Evolutionary conservation across 2,329 filamentous ascomycete species (phyloP).

Genomic region (Colletotrichum cordylinicola): DNA sequence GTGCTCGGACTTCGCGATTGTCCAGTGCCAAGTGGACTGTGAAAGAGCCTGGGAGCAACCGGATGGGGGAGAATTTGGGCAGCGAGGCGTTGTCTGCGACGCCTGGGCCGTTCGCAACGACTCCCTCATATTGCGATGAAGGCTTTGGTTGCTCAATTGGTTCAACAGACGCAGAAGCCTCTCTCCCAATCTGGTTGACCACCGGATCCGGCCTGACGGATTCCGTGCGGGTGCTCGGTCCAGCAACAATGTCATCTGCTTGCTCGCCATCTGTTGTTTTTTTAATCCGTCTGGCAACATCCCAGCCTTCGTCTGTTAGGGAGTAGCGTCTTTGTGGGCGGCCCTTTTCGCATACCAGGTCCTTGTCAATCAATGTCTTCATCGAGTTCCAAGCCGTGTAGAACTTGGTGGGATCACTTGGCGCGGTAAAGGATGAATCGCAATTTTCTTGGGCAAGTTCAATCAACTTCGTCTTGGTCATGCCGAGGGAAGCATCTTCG

Average conservation of each 20-base stretch:
- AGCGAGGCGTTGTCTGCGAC: conserved; percentile 35
- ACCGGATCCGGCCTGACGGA: background rate
- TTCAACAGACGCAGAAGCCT: background rate
- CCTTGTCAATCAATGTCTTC: conserved; percentile 76
- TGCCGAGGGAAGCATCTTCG: conserved; percentile 57
- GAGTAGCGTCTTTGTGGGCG: conserved; percentile 71
- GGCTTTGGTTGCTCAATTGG: conserved; percentile 25
- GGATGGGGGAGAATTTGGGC: conserved; percentile 63
- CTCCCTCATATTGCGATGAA: conserved; percentile 35
- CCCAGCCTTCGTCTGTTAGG: conserved; percentile 80
- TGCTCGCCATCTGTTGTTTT: conserved; percentile 43
- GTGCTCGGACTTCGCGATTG: conserved; percentile 75
- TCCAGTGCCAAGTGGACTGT: conserved; percentile 77
- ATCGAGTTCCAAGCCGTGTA: conserved; percentile 87
- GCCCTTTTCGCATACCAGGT: conserved; percentile 75
- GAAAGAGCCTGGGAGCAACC: conserved; percentile 69
- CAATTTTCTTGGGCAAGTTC: conserved; percentile 74
- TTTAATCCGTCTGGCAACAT: conserved; percentile 71
- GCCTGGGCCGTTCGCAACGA: conserved; percentile 44
- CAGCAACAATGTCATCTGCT: conserved; percentile 12
- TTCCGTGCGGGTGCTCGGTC: conserved; percentile 11
- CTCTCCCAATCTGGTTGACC: background rate
- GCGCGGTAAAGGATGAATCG: conserved; percentile 74
- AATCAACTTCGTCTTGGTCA: conserved; percentile 74
- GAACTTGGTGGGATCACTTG: conserved; percentile 70